phyloP scores from a whole-genome alignment of 2,329 filamentous ascomycete species.

The Periconia digitata region DNA sequence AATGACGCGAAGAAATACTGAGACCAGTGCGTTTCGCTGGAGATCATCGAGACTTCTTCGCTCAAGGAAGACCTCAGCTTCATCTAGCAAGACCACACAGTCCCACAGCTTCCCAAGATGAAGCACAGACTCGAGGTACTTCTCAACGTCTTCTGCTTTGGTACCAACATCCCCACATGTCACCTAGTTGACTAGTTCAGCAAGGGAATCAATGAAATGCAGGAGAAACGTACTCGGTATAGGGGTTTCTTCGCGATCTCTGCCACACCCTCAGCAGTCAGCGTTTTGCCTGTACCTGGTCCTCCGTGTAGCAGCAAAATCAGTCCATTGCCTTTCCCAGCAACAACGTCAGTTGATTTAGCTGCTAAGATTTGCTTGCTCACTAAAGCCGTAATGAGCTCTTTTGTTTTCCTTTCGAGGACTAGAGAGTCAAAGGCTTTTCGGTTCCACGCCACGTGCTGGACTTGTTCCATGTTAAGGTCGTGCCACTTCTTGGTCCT shows the following conservation, averaged over 20 bases:
- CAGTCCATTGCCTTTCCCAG: constrained; percentile 42
- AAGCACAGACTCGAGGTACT: constrained; percentile 52
- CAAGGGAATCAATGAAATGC: constrained; percentile 41
- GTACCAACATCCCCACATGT: constrained; percentile 53
- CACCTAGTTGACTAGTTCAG: constrained; percentile 51
- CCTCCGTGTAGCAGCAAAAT: constrained; percentile 29
- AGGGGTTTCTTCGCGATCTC: neutral
- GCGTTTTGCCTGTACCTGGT: constrained; percentile 27
- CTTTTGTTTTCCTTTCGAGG: constrained; percentile 54
- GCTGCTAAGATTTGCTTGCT: constrained; percentile 4
- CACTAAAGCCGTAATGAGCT: constrained; percentile 52
- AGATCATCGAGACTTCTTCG: constrained; percentile 51
- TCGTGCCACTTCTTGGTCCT: constrained; percentile 14
- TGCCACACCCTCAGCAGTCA: constrained; percentile 6
- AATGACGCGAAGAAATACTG: constrained; percentile 57
- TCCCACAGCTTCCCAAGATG: constrained; percentile 54
- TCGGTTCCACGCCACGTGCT: constrained; percentile 5
- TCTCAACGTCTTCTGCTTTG: constrained; percentile 44
- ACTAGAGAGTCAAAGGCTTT: constrained; percentile 24
- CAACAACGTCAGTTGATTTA: constrained; percentile 44
- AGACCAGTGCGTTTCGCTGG: constrained; percentile 49
- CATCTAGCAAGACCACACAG: constrained; percentile 55
- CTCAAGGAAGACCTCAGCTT: constrained; percentile 58
- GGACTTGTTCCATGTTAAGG: constrained; percentile 7
- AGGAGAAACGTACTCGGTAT: constrained; percentile 29